Evolutionary conservation across 352 stramenopile genomes (phyloP).

Genomic region (Phytophthora rubi): DNA sequence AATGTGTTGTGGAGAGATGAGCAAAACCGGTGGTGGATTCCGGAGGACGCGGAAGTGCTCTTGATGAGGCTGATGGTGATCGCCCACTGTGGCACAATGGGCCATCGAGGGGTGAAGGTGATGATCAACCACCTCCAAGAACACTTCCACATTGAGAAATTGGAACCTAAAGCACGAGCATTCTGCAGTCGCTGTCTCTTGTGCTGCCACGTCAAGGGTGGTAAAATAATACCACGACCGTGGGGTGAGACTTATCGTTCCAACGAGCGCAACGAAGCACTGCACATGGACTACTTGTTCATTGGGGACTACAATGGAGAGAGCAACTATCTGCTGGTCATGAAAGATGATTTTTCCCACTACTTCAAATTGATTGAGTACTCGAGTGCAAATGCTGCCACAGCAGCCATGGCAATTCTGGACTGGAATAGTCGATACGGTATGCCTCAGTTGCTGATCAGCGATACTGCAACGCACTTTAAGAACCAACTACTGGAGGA

Average conservation of each 20-base stretch:
- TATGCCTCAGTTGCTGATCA: constrained; percentile 11
- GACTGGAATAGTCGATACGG: constrained; percentile 15
- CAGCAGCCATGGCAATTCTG: constrained; percentile 2
- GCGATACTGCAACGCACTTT: constrained; percentile 10
- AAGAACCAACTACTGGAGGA: constrained; percentile 17
- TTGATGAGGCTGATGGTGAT: constrained; percentile 17
- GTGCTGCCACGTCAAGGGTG: constrained; percentile 14
- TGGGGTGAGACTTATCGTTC: constrained; percentile 8
- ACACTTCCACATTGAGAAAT: constrained; percentile 4
- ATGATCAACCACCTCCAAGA: constrained; percentile 16
- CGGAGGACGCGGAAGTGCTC: background rate
- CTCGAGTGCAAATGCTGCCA: background rate
- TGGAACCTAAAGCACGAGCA: constrained; percentile 4
- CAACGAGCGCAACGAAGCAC: constrained; percentile 2
- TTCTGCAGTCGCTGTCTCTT: constrained; percentile 8
- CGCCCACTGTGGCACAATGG: constrained; percentile 17
- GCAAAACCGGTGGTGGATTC: constrained; percentile 7
- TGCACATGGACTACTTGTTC: constrained; percentile 14
- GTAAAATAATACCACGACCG: constrained; percentile 9
- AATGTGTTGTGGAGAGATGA: constrained; percentile 4
- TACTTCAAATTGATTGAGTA: constrained; percentile 10
- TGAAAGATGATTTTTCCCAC: too few relatives aligned
- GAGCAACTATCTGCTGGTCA: too few relatives aligned
- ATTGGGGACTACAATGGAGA: constrained; percentile 12
- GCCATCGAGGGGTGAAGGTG: constrained; percentile 7